Conservation (phyloP, 2,329 filamentous ascomycete species). For the Scytalidium lignicola region DNA sequence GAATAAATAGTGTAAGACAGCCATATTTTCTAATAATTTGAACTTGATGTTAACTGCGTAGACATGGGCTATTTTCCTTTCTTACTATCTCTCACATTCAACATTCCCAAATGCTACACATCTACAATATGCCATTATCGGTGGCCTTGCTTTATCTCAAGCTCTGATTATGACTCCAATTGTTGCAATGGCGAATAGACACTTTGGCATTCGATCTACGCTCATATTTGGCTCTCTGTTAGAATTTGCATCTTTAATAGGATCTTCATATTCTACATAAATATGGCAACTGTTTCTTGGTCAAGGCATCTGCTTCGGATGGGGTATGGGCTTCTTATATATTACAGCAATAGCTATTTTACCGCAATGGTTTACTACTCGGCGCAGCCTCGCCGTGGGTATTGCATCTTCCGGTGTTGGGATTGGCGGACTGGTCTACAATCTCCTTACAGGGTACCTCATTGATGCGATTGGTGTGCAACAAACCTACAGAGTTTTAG, state of each 20-base stretch:
- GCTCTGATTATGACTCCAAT: slow-evolving; percentile 64
- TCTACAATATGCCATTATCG: slow-evolving; percentile 68
- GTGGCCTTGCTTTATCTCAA: slow-evolving; percentile 57
- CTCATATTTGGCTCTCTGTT: slow-evolving; percentile 50
- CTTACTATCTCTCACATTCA: slow-evolving; percentile 64
- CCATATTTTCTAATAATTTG: no score
- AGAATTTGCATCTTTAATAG: slow-evolving; percentile 58
- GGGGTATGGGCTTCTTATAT: slow-evolving; percentile 70
- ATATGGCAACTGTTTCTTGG: slow-evolving; percentile 70
- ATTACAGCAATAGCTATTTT: slow-evolving; percentile 55
- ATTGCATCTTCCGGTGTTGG: slow-evolving; percentile 54
- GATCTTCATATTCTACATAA: slow-evolving; percentile 58
- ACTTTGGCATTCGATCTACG: no score
- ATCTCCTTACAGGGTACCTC: slow-evolving; percentile 51
- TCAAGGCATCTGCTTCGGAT: slow-evolving; percentile 68
- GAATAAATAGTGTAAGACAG: no score
- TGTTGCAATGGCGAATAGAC: slow-evolving; percentile 25
- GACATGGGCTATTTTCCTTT: slow-evolving; percentile 67
- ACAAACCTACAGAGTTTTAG: slow-evolving; percentile 59
- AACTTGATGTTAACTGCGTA: no score
- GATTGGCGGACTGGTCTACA: slow-evolving; percentile 54
- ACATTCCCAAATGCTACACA: slow-evolving; percentile 56
- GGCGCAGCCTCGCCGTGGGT: slow-evolving; percentile 54
- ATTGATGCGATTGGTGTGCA: slow-evolving; percentile 48
- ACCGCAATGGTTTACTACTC: slow-evolving; percentile 53